Percentiles rank a stretch among this genome's conserved stretches.
phyloP scores from a whole-genome alignment of 495 filamentous ascomycete species.

The Chaetomium tenue region DNA sequence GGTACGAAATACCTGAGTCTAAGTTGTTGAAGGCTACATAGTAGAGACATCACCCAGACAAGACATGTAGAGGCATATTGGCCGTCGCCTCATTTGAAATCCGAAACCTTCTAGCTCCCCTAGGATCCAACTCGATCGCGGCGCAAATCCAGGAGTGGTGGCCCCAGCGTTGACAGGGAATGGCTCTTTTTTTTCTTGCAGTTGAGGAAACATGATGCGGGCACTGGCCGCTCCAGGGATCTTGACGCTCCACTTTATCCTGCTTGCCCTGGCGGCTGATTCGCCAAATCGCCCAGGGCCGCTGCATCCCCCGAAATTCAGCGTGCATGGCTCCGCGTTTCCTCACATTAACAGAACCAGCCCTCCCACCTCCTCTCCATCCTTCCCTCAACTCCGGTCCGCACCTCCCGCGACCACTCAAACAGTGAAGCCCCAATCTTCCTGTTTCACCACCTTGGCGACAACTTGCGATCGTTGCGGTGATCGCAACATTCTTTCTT shows the following conservation, averaged over 20 bases:
- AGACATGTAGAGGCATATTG: background rate
- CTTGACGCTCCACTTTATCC: slow-evolving; percentile 27
- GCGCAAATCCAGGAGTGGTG: slow-evolving; percentile 4
- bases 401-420: slow-evolving; percentile 26
- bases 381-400: slow-evolving; percentile 32
- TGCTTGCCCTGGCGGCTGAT: slow-evolving; percentile 17
- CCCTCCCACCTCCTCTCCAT: slow-evolving; percentile 35
- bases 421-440: slow-evolving; percentile 23
- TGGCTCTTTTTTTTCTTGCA: slow-evolving; percentile 12
- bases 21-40: background rate
- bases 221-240: slow-evolving; percentile 30
- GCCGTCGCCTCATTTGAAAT: slow-evolving; percentile 1
- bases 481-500: slow-evolving; percentile 21
- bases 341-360: slow-evolving; percentile 40
- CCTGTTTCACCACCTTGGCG: slow-evolving; percentile 25
- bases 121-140: background rate
- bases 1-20: too few species aligned
- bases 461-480: slow-evolving; percentile 19
- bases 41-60: background rate
- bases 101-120: background rate
- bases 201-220: slow-evolving; percentile 16
- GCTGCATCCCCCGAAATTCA: slow-evolving; percentile 31
- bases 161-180: background rate
- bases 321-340: slow-evolving; percentile 28
- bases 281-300: slow-evolving; percentile 25